Base-by-base conservation (phyloP, 2,329 filamentous ascomycete species). In the Pseudopyrenochaeta lycopersici region DNA sequence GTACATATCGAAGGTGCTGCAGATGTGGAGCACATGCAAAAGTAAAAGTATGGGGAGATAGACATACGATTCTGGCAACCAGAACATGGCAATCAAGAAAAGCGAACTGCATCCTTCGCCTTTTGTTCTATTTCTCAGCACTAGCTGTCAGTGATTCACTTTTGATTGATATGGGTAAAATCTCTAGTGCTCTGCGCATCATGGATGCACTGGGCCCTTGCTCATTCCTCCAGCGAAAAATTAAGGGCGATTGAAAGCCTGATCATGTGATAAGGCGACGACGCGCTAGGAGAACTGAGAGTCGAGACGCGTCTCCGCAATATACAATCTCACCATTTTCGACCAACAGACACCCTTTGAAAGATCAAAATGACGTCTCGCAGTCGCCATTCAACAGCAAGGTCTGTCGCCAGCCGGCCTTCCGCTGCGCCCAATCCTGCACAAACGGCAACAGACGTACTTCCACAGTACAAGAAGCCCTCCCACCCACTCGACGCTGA, bases 401-500 rank as follows among this genome's bases (percentile, higher is more conserved):
- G 58, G 30, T 52, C 64, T 11, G 66, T 50, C 7, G 43, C 60
- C 10, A 56, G 56, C 40, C 62, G 66, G 7, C 36, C 44, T 4
- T 65, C 64, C 4, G 33, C 52, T 18, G 49, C 54, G 3, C 18
- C 51, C 14, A 59, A 56, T 4, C 46, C 65, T 3, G 38, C 31
- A 11, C 61, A 41, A 30, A 52, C 46, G 39, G 52, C 50, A n/a
- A 47, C 45, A 15, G 57, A 69, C 33, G 51, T 60, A 14, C 67
- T 73, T 64, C 85, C 32, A 80, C 83, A 76, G 6, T 88, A 88
- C 68, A 76, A 86, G 67, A 76, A 79, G 14, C 84, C 83, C 2
- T 71, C 74, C 9, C 81, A 81, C 49, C 78, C 84, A 0, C 79
- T 88, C 17, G 84, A 80, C 46, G 56, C 62, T 0, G 67, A 74